These are phyloP conservation scores for Solanum rostratum DNA, from an alignment of 257 asterid genomes.

Conservation along the genomic window DNA sequence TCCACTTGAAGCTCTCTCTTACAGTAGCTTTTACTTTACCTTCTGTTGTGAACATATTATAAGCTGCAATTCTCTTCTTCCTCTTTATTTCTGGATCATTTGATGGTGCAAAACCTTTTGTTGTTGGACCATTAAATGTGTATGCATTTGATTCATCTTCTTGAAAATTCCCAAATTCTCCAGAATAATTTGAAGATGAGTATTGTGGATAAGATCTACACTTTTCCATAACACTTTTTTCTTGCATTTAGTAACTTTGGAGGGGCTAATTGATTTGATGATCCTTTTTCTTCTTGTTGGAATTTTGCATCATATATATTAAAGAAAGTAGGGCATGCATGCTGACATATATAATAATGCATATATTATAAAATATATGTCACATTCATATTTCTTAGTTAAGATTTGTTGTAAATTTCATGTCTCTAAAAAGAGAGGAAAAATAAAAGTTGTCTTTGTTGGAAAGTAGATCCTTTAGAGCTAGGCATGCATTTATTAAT, in stretches of 20 bases:
- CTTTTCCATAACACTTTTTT: slow-evolving; percentile 41
- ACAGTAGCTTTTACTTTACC: slow-evolving; percentile 60
- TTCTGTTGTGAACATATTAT: slow-evolving; percentile 51
- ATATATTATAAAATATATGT: not conserved
- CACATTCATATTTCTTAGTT: not conserved
- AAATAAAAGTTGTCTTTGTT: not conserved
- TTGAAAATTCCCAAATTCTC: slow-evolving; percentile 19
- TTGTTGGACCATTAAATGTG: slow-evolving; percentile 47
- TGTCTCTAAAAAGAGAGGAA: not conserved
- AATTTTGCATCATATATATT: not conserved
- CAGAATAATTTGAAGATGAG: slow-evolving; percentile 15
- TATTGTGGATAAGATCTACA: slow-evolving; percentile 52
- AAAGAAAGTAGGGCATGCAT: not conserved
- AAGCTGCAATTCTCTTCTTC: slow-evolving; percentile 68
- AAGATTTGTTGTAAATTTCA: not conserved
- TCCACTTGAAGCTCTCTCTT: slow-evolving; percentile 69
- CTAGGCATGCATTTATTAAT: not conserved
- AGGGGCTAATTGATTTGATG: not conserved
- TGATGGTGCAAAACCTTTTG: slow-evolving; percentile 19
- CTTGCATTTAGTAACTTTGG: not conserved
- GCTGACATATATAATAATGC: not conserved
- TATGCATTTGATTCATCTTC: slow-evolving; percentile 20
- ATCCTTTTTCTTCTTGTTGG: not conserved
- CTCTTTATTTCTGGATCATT: slow-evolving; percentile 58
- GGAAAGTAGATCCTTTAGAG: not conserved